Base-by-base conservation (phyloP, 2,329 filamentous ascomycete species). In the Thielaviopsis ethacetica region DNA sequence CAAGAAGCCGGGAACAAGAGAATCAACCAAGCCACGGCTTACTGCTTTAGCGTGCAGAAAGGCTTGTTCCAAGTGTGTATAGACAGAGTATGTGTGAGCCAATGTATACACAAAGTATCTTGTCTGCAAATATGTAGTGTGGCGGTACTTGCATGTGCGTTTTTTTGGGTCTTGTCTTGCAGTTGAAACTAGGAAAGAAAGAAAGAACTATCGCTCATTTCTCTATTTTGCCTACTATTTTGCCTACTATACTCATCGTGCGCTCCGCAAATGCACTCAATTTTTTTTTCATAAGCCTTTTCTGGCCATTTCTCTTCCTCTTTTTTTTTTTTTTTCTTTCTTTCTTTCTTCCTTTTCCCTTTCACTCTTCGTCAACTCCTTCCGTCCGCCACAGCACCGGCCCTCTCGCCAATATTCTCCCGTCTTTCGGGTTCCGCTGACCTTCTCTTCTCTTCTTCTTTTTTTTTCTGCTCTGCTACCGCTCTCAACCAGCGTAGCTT, bases 351-450 rank as follows among this genome's bases (percentile, higher is more conserved):
- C 57, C 41, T 30, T 51, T 50, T 38, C 47, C 57, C 53, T 59
- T 56, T 56, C 49, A 41, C 50, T 57, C 19, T 53, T 58, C 57
- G 54, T 59, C 60, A 61, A 59, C 51, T 34, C 49, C 50, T 44
- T 21, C 56, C 53, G 55, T 26, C 54, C 58, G 53, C 56, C 56
- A 61, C 59, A 61, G 60, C 60, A 59, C 55, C 54, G 54, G 59
- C 58, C 54, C 55, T 58, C 61, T 56, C 52, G 55, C 53, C 58
- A 59, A 58, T 61, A 53, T 26, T 52, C 52, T 54, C 53, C 57
- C 54, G 53, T 47, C 57, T 57, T 44, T 59, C 59, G 59, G 59
- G 59, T 59, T 61, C 53, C 56, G 47, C 57, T 54, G 57, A 54
- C 57, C 26, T 53, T 57, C 53, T 62, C 56, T 56, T 60, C 58